Percentiles rank a stretch among this genome's conserved stretches.
Conservation (phyloP, 202 grass and related monocot genomes). For the Brachypodium distachyon region DNA sequence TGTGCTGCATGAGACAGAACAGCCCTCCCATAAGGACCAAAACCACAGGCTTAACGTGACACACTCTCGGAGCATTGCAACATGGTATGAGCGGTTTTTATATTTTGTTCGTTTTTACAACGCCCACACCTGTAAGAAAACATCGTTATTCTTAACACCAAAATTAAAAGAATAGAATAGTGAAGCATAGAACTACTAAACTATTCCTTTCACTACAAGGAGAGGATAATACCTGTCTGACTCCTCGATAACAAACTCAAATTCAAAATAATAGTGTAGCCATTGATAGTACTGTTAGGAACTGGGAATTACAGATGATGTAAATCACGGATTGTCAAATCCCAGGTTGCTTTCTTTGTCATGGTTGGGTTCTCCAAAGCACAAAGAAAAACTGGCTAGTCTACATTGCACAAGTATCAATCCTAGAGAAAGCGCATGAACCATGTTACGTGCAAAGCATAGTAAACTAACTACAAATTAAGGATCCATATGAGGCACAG, state of each 20-base stretch:
- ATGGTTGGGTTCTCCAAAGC: neutral
- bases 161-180: constrained; percentile 11
- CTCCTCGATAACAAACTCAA: constrained; percentile 1
- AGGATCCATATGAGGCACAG: neutral
- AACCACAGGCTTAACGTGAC: constrained; percentile 28
- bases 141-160: constrained; percentile 27
- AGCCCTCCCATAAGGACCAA: constrained; percentile 23
- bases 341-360: neutral
- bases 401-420: neutral
- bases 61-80: constrained; percentile 21
- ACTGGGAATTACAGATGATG: neutral
- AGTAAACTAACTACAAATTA: neutral
- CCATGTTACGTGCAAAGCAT: neutral
- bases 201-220: neutral
- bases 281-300: neutral
- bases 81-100: constrained; percentile 17
- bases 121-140: constrained; percentile 46
- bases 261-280: neutral
- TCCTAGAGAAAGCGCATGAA: neutral
- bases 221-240: neutral
- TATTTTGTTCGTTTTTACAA: constrained; percentile 35
- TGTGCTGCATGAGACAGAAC: constrained; percentile 21
- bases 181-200: constrained; percentile 7
- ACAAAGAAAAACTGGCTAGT: neutral
- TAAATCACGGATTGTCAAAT: neutral